Base-by-base conservation (phyloP, 2,329 filamentous ascomycete species). In the Neonectria punicea region DNA sequence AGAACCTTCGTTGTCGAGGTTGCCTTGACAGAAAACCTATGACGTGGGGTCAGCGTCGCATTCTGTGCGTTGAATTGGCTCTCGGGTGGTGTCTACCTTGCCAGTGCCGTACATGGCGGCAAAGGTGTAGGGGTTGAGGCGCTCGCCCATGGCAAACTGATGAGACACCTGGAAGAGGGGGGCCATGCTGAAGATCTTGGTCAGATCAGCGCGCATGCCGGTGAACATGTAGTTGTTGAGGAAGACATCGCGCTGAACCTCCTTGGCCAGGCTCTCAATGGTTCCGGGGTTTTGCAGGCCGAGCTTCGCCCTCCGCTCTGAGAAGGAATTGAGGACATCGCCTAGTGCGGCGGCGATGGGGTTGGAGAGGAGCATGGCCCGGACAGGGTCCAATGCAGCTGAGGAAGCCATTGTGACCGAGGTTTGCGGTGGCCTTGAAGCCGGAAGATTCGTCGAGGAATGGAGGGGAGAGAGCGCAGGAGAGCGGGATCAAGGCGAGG, bases 111-210 rank as follows among this genome's bases (percentile, higher is more conserved):
- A 98, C 77, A 99, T 89, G 70, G 93, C 93, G 73, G 94, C 93
- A 83, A 98, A 97, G 60, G 93, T 93, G 83, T 99, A 99, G 41
- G 96, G 96, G 79, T 94, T 94, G 80, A 97, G 86, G 72, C 92
- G 90, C 82, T 97, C 93, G 74, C 96, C 95, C 89, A 98, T 93
- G 61, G 95, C 92, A 80, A 99, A 96, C 74, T 96, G 93, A 84
- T 99, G 96, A 71, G 95, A 98, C 74, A 98, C 92, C 83, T 98
- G 95, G 87, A 99, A 99, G 73, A 98, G 85, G 63, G 96, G 96
- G 63, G 90, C 89, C 80, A 97, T 89, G 87, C 94, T 96, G 84
- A 98, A 97, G 78, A 93, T 90, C 87, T 98, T 98, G 79, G 94
- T 98, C 79, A 98, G 86, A 82, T 99, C 96, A 80, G 95, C 97